Evolutionary conservation across 2,329 filamentous ascomycete genomes (phyloP), one percentile per base, ranked within the genome.

Genomic region (Chaetomiaceae sp.): DNA sequence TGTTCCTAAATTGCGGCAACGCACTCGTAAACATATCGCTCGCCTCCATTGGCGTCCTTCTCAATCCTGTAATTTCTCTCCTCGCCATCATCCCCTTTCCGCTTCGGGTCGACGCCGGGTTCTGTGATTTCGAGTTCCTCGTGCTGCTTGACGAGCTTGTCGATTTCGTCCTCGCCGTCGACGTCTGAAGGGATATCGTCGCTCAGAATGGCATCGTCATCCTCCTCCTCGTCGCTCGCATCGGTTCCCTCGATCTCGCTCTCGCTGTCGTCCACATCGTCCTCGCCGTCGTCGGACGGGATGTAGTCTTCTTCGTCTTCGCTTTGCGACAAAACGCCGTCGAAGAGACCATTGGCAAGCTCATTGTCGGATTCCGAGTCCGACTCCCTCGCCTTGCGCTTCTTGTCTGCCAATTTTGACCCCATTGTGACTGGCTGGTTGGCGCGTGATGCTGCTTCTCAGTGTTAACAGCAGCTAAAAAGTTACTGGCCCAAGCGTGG

Each of bases 21-120:
- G 20, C 46, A 61, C 56, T 87, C 82, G 71, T 97, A 99, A 39
- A 96, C 78, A 65, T 95, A 99, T 67, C 93, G 83, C 57, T 85
- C 81, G 62, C 89, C 87, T 54, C 93, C 93, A 71, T 96, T 93
- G 60, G 93, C 92, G 63, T 96, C 93, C 51, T 78, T 86, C 38
- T 86, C 77, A 37, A 85, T 67, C 47, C 72, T 74, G 57, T 81
- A 81, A 57, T 77, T 75, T 50, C 70, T 68, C 5, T 71, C 66
- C 8, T 38, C 41, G n/a, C 16, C 19, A 7, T 71, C 70, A 8
- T 68, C 66, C 3, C 63, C 63, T 19, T 67, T 55, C 12, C 58
- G 64, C 34, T 64, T 61, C 17, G 66, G 63, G 27, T 70, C 68
- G 27, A 62, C 61, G 42, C 62, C 58, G 10, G 63, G 62, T 38